phyloP scores from a whole-genome alignment of 805 yeast species.

The Saccharomyces eubayanus region DNA sequence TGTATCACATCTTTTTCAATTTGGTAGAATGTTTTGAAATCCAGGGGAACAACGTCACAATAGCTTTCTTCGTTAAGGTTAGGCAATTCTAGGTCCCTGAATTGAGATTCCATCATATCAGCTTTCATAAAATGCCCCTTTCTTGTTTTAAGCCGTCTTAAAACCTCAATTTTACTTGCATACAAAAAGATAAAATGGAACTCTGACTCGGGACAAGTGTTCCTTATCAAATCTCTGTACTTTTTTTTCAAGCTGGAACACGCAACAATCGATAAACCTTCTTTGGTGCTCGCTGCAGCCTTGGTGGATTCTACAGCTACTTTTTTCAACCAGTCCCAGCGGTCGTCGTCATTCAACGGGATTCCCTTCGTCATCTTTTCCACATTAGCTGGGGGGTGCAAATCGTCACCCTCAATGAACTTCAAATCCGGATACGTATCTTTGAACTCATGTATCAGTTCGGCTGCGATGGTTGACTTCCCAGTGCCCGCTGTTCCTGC shows the following conservation, averaged over 20 bases:
- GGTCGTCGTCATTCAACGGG: conserved; percentile 81
- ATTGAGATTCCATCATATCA: conserved; percentile 75
- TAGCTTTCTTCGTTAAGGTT: conserved; percentile 29
- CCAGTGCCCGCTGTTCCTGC: conserved; percentile 98
- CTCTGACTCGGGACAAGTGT: conserved; percentile 27
- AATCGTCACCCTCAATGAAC: conserved; percentile 77
- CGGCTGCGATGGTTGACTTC: conserved; percentile 66
- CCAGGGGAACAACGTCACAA: conserved; percentile 27
- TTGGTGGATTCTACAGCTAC: conserved; percentile 39
- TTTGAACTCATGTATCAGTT: conserved; percentile 34
- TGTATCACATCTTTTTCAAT: conserved; percentile 17
- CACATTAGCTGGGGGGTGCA: conserved; percentile 66
- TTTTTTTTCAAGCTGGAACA: conserved; percentile 77
- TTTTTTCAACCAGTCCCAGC: conserved; percentile 79
- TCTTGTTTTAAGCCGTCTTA: conserved; percentile 54
- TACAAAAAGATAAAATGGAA: conserved; percentile 60
- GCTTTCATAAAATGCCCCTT: conserved; percentile 81
- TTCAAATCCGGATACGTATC: conserved; percentile 35
- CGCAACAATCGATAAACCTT: conserved; percentile 45
- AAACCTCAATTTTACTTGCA: conserved; percentile 53
- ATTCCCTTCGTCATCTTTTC: conserved; percentile 75
- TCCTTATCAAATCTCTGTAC: conserved; percentile 58
- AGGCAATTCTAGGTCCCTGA: conserved; percentile 68
- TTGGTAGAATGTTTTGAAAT: conserved; percentile 16
- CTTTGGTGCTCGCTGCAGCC: conserved; percentile 29